Conservation (phyloP, 2,329 filamentous ascomycete genomes). For the Chrysoporthe austroafricana region DNA sequence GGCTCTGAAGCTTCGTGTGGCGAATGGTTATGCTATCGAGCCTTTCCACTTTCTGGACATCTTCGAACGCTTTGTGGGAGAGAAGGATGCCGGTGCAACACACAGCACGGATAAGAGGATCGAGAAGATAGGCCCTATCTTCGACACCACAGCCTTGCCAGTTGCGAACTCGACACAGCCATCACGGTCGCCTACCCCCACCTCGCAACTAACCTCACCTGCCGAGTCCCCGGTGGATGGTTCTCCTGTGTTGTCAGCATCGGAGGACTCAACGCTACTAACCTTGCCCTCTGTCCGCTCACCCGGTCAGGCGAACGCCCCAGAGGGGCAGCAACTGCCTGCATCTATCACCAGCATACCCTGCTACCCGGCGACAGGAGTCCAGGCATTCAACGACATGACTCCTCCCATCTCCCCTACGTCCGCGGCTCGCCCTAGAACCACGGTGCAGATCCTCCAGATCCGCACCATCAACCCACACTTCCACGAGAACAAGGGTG, state of each 20-base stretch:
- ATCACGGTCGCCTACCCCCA: background rate
- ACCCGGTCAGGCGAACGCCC: background rate
- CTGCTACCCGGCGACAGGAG: background rate
- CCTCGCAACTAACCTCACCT: slow-evolving; percentile 12
- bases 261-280: background rate
- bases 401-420: slow-evolving; percentile 1
- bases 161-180: background rate
- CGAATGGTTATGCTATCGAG: slow-evolving; percentile 40
- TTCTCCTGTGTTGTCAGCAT: slow-evolving; percentile 12
- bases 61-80: slow-evolving; percentile 31
- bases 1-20: slow-evolving; percentile 38
- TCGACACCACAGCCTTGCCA: background rate
- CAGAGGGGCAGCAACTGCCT: background rate
- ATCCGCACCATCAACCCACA: slow-evolving; percentile 39
- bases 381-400: background rate
- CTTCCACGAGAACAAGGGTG: slow-evolving; percentile 37
- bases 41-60: slow-evolving; percentile 40
- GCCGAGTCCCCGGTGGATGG: background rate
- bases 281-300: background rate
- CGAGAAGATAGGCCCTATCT: slow-evolving; percentile 3
- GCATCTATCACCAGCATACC: background rate
- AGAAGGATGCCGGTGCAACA: background rate
- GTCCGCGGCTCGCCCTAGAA: too few species aligned
- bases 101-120: background rate
- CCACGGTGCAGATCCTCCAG: slow-evolving; percentile 35